phyloP scores from a whole-genome alignment of 2,329 filamentous ascomycete species.

The Colletotrichum melonis region DNA sequence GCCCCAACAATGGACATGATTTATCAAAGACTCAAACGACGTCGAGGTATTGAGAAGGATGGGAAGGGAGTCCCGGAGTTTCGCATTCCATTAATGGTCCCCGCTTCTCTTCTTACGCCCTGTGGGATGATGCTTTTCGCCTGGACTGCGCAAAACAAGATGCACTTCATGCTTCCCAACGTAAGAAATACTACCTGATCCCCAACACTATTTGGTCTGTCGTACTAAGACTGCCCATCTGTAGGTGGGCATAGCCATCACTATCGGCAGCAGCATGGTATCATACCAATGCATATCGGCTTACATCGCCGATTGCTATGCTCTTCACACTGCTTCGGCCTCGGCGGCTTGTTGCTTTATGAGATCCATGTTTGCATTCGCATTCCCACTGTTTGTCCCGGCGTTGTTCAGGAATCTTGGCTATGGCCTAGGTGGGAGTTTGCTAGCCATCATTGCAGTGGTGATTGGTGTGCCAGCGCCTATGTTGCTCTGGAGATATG shows the following conservation, averaged over 20 bases:
- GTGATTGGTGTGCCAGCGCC: slow-evolving; percentile 49
- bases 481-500: slow-evolving; percentile 54
- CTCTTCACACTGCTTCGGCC: slow-evolving; percentile 58
- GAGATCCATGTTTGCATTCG: slow-evolving; percentile 56
- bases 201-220: background rate
- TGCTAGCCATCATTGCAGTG: slow-evolving; percentile 52
- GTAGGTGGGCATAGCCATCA: slow-evolving; percentile 12
- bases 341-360: slow-evolving; percentile 59
- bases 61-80: slow-evolving; percentile 64
- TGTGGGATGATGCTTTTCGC: slow-evolving; percentile 55
- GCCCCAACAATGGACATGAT: slow-evolving; percentile 55
- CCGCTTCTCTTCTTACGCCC: slow-evolving; percentile 57
- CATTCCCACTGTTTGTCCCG: slow-evolving; percentile 62
- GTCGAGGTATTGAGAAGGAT: slow-evolving; percentile 25
- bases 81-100: slow-evolving; percentile 52
- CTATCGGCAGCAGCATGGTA: slow-evolving; percentile 18
- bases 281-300: slow-evolving; percentile 26
- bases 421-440: slow-evolving; percentile 52
- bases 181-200: slow-evolving; percentile 1
- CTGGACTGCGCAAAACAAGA: slow-evolving; percentile 53
- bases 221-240: background rate
- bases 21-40: slow-evolving; percentile 46
- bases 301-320: slow-evolving; percentile 59
- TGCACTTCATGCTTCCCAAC: slow-evolving; percentile 63
- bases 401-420: slow-evolving; percentile 48